Conservation (phyloP, 257 asterid species). For the Gentiana straminea region DNA sequence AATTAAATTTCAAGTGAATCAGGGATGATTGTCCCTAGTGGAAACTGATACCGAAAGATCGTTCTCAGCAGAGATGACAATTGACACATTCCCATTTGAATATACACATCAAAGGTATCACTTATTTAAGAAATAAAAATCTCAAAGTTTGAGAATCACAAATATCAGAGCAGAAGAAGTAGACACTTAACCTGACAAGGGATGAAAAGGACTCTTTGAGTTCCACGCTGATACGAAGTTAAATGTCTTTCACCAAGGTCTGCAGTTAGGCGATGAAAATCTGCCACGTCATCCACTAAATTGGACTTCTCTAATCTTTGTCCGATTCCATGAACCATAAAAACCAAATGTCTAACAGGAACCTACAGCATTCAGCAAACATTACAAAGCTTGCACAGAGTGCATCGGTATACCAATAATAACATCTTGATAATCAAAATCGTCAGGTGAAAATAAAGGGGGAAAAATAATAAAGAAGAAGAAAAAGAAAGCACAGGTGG, state of each 20-base stretch:
- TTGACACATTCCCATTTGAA: too few relatives aligned
- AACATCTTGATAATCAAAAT: too few relatives aligned
- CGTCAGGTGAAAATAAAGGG: background rate
- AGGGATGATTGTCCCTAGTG: too few relatives aligned
- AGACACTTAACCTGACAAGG: conserved; percentile 72
- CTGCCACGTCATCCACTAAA: conserved; percentile 91
- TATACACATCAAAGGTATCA: too few relatives aligned
- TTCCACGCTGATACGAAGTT: conserved; percentile 75
- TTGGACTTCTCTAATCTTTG: conserved; percentile 96
- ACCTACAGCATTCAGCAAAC: conserved; percentile 38
- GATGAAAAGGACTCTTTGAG: conserved; percentile 83
- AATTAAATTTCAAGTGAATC: too few relatives aligned
- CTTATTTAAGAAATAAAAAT: too few relatives aligned
- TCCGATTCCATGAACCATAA: conserved; percentile 98
- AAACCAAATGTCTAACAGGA: conserved; percentile 87
- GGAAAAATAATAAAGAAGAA: background rate
- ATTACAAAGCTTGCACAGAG: too few relatives aligned
- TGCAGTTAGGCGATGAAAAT: conserved; percentile 66
- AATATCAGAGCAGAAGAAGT: background rate
- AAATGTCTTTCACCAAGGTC: conserved; percentile 76
- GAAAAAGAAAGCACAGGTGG: too few relatives aligned
- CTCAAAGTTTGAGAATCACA: conserved; percentile 1
- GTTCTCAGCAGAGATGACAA: too few relatives aligned
- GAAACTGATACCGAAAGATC: too few relatives aligned
- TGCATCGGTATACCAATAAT: too few relatives aligned